These are phyloP conservation scores for Alternaria sp. DNA, from an alignment of 2,329 filamentous ascomycete genomes.

Conservation along the genomic window DNA sequence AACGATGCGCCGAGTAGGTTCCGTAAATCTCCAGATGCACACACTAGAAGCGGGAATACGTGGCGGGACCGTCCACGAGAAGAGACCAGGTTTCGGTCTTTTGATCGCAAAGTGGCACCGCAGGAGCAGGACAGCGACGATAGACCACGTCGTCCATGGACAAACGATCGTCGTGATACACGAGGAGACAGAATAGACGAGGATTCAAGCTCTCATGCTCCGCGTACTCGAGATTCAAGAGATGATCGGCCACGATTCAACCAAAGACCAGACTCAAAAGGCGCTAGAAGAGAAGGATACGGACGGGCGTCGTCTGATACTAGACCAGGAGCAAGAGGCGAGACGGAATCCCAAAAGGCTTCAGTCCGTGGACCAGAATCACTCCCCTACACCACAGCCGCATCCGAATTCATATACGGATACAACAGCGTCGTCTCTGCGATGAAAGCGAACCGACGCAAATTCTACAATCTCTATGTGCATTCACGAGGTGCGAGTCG, in stretches of 20 bases:
- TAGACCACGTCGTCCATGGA: not conserved
- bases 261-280: conserved; percentile 14
- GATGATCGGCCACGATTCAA: conserved; percentile 6
- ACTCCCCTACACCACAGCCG: conserved; percentile 80
- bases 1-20: conserved; percentile 6
- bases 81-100: not conserved
- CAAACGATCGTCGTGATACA: not conserved
- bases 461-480: conserved; percentile 86
- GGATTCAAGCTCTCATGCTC: not conserved
- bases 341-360: not conserved
- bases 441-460: conserved; percentile 72
- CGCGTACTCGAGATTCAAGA: not conserved
- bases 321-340: not conserved
- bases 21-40: not conserved
- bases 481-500: conserved; percentile 39
- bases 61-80: not conserved
- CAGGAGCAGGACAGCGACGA: not conserved
- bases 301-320: not conserved
- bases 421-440: conserved; percentile 82
- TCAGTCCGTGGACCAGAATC: conserved; percentile 37
- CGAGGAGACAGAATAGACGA: not conserved
- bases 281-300: conserved; percentile 10
- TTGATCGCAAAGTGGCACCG: not conserved
- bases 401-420: conserved; percentile 92
- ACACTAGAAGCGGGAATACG: not conserved